Percentiles rank a stretch among this genome's conserved stretches.
Evolutionary conservation across 176 grass and related monocot species (phyloP).

Genomic region (Cenchrus americanus): DNA sequence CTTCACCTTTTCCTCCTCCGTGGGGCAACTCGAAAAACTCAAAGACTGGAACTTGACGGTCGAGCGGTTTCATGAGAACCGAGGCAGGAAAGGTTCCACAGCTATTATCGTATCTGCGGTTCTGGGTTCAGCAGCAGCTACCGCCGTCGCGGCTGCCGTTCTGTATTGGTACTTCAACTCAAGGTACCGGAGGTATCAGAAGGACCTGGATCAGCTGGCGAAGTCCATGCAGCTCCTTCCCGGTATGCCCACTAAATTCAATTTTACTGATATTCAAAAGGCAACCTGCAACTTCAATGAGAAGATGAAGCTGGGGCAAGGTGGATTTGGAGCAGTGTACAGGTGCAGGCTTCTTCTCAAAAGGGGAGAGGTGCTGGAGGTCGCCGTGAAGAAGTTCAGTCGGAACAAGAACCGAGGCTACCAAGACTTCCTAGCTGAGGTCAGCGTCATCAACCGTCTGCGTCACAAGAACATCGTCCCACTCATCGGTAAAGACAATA

Average conservation of each 20-base stretch:
- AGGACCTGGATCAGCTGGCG: not conserved
- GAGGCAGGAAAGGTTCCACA: not conserved
- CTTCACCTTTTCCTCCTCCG: not conserved
- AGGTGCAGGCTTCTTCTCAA: not conserved
- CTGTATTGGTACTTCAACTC: not conserved
- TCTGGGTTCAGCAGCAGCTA: not conserved
- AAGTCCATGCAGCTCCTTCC: not conserved
- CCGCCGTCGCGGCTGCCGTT: not conserved
- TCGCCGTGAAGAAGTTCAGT: conserved; percentile 5
- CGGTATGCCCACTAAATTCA: not conserved
- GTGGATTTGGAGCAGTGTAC: not conserved
- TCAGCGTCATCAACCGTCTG: conserved; percentile 25
- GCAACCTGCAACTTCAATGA: not conserved
- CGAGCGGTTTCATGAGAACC: not conserved
- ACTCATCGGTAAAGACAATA: not conserved
- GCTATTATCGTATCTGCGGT: not conserved
- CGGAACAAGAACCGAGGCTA: not conserved
- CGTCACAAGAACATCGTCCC: conserved; percentile 17
- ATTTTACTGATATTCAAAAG: not conserved
- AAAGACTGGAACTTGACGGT: not conserved
- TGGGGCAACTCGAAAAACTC: not conserved
- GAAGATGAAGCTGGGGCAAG: not conserved
- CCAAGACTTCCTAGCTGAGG: not conserved
- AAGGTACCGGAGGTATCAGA: not conserved
- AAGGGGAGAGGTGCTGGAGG: not conserved